Evolutionary conservation across 2,329 filamentous ascomycete genomes (phyloP).

Genomic region (Mollisiaceae sp.): DNA sequence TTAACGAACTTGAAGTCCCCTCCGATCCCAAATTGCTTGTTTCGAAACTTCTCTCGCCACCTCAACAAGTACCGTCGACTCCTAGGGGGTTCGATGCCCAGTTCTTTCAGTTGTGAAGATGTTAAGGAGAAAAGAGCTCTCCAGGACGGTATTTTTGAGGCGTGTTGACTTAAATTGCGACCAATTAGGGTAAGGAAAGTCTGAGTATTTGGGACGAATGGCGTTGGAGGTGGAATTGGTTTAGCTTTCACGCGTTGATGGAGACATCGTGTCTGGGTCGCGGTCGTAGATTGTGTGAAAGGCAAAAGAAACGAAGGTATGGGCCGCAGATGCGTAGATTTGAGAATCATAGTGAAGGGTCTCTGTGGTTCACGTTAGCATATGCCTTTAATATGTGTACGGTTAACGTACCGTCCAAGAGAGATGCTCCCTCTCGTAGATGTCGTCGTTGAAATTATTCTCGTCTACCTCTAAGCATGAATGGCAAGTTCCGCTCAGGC

Average conservation of each 20-base stretch:
- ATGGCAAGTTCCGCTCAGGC: background rate
- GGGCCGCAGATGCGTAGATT: constrained; percentile 36
- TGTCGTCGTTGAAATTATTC: background rate
- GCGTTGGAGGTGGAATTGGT: constrained; percentile 71
- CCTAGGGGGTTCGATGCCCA: constrained; percentile 86
- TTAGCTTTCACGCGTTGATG: constrained; percentile 46
- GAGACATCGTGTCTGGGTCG: constrained; percentile 44
- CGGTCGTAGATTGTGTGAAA: constrained; percentile 38
- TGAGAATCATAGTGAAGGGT: constrained; percentile 38
- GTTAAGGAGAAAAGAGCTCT: constrained; percentile 84
- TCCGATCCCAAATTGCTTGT: constrained; percentile 78
- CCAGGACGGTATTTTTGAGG: constrained; percentile 88
- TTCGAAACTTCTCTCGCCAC: constrained; percentile 85
- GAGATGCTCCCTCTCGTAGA: background rate
- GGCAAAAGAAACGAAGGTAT: constrained; percentile 42
- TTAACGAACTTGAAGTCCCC: constrained; percentile 79
- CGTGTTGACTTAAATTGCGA: constrained; percentile 80
- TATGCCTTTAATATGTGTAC: too few species aligned
- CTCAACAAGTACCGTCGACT: constrained; percentile 82
- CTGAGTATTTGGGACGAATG: constrained; percentile 81
- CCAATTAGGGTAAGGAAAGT: constrained; percentile 94
- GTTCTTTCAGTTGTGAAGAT: constrained; percentile 76
- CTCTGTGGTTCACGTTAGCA: constrained; percentile 17
- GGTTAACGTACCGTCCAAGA: background rate
- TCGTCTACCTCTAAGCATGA: background rate